These are phyloP conservation scores for Aspergillus ustus DNA, from an alignment of 2,329 filamentous ascomycete species.

Conservation along the genomic window DNA sequence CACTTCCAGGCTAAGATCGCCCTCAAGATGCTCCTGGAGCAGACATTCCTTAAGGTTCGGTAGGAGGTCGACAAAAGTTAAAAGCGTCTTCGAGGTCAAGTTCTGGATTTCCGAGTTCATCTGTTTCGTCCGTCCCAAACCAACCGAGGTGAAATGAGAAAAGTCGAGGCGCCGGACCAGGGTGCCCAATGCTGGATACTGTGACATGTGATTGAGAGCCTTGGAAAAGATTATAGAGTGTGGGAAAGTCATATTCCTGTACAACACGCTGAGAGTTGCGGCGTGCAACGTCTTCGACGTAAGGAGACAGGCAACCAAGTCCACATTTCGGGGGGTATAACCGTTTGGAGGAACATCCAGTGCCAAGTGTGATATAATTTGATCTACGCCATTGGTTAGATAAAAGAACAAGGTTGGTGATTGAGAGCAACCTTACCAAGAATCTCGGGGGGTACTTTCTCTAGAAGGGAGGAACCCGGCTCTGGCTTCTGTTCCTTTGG, in stretches of 20 bases:
- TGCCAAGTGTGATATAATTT: constrained; percentile 75
- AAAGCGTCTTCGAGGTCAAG: constrained; percentile 73
- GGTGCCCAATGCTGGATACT: constrained; percentile 71
- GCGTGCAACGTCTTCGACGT: constrained; percentile 76
- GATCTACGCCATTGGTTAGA: constrained; percentile 52
- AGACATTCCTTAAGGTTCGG: constrained; percentile 78
- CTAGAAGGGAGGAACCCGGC: constrained; percentile 58
- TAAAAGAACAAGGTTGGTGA: constrained; percentile 3
- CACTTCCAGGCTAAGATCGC: constrained; percentile 71
- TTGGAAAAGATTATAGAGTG: constrained; percentile 84
- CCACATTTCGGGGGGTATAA: constrained; percentile 74
- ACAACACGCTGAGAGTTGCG: constrained; percentile 74
- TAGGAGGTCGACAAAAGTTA: constrained; percentile 72
- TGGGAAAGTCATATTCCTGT: constrained; percentile 79
- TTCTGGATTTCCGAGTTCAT: constrained; percentile 77
- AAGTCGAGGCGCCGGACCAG: constrained; percentile 82
- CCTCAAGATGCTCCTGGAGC: constrained; percentile 79
- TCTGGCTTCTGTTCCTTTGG: constrained; percentile 28
- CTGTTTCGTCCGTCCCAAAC: constrained; percentile 73
- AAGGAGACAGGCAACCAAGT: constrained; percentile 75
- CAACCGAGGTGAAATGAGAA: constrained; percentile 81
- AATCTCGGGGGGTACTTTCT: constrained; percentile 71
- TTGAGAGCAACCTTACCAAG: constrained; percentile 60
- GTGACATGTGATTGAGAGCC: constrained; percentile 70
- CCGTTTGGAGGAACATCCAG: constrained; percentile 77